Conservation (phyloP, 225 moss, liverwort and hornwort genomes). For the Rhytidiadelphus loreus region DNA sequence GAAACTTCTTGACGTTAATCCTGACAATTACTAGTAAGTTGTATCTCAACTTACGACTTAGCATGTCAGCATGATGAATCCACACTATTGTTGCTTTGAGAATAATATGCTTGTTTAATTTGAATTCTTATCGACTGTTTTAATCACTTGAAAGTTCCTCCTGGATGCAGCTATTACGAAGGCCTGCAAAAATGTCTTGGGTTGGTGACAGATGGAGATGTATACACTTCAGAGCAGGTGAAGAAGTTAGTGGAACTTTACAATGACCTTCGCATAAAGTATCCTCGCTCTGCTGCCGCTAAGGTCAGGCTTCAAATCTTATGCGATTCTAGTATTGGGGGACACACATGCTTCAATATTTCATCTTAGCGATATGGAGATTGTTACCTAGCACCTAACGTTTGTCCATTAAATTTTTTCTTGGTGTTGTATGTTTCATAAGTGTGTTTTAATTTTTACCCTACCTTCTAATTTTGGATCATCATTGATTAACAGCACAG, state of each 20-base stretch:
- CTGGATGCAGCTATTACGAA: conserved; percentile 62
- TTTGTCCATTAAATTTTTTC: background rate
- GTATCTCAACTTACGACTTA: background rate
- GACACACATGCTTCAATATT: background rate
- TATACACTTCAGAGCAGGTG: conserved; percentile 45
- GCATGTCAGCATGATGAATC: background rate
- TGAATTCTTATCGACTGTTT: background rate
- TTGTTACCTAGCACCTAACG: background rate
- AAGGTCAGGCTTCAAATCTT: conserved; percentile 32
- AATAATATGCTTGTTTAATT: background rate
- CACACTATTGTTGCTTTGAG: background rate
- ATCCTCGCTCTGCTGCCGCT: conserved; percentile 88
- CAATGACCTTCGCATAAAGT: conserved; percentile 44
- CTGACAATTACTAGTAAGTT: conserved; percentile 77
- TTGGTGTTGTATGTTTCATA: background rate
- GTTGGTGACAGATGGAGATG: conserved; percentile 31
- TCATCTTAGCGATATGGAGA: background rate
- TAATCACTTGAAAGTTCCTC: background rate
- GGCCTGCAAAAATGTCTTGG: conserved; percentile 90
- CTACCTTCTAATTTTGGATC: background rate
- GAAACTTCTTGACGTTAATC: conserved; percentile 77
- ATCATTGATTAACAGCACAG: background rate
- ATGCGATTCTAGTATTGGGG: background rate
- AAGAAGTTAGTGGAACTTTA: conserved; percentile 64
- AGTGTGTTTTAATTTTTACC: background rate